Evolutionary conservation across 2,329 filamentous ascomycete species (phyloP), one percentile per base, ranked within the genome.

Genomic region (Arthrobotrys pseudoclavata): DNA sequence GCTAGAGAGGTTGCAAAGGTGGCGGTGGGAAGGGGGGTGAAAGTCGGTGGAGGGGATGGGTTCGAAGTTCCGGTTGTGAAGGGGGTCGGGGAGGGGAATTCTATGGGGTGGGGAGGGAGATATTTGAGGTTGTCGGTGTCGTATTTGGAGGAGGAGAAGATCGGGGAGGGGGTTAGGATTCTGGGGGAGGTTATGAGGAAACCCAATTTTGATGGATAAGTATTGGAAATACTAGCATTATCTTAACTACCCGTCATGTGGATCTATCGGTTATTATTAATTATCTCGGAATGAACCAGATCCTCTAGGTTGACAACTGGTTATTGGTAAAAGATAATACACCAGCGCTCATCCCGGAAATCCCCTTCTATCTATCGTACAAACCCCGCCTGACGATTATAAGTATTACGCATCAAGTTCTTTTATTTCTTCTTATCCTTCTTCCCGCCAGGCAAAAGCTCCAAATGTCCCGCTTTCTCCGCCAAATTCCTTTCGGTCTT

Each of bases 41-140:
- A 89, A 89, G 55, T 83, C 96, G 69, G 86, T 90, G 26, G 85
- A 96, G 22, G 91, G 90, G 24, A 86, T 87, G 22, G 93, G 93
- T 2, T 86, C 86, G 61, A 86, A 92, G 79, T 97, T 95, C 75
- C 75, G 1, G 63, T 67, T 42, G 81, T 67, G 42, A 77, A 79
- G 29, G 77, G 63, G n/a, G 78, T 79, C 2, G 81, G 81, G 4
- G 42, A 57, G 5, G 48, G 45, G 7, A 81, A 81, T 67, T 45
- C 42, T 24, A 55, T 70, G 18, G 79, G 79, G 15, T 81, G 80
- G 80, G 81, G 79, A 1, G 66, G 74, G 13, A 79, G 72, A 53
- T 79, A 78, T 69, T 6, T 81, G 24, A 76, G 81, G 72, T 61
- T 82, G 48, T 61, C 79, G 10, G 67, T 81, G n/a, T 79, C 79